phyloP scores from a whole-genome alignment of 2,329 filamentous ascomycete species.

The Neodidymelliopsis sp. region DNA sequence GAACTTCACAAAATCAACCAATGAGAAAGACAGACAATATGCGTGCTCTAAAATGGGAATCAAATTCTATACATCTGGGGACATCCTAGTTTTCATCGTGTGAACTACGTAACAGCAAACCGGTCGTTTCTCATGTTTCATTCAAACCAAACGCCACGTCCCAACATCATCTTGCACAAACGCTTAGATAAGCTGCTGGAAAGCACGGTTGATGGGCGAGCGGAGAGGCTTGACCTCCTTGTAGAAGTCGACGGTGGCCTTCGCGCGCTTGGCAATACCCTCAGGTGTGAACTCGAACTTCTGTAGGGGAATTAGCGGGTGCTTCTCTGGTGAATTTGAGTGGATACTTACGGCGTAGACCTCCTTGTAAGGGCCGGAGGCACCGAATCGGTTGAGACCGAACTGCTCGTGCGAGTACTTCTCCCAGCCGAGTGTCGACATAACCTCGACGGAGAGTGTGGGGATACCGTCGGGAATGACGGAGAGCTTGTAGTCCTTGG shows the following conservation, averaged over 20 bases:
- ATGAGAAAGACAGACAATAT: neutral
- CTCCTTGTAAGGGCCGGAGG: conserved; percentile 95
- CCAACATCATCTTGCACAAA: conserved; percentile 6
- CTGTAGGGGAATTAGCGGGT: conserved; percentile 62
- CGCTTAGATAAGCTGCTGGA: conserved; percentile 90
- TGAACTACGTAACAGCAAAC: conserved; percentile 25
- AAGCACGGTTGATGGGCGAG: conserved; percentile 95
- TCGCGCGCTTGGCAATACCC: conserved; percentile 92
- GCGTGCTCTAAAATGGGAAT: conserved; percentile 22
- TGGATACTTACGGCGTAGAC: conserved; percentile 77
- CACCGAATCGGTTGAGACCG: conserved; percentile 98
- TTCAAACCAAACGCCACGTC: conserved; percentile 12
- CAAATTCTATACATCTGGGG: conserved; percentile 32
- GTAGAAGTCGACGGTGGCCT: conserved; percentile 95
- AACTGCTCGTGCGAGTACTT: conserved; percentile 99
- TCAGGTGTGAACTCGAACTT: conserved; percentile 99
- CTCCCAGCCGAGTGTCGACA: conserved; percentile 98
- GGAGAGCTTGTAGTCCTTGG: conserved; percentile 92
- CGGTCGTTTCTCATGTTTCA: conserved; percentile 24
- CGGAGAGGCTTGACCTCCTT: conserved; percentile 88
- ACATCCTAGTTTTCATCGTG: conserved; percentile 24
- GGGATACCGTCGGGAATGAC: conserved; percentile 95
- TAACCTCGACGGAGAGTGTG: conserved; percentile 91
- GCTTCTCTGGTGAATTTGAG: conserved; percentile 37
- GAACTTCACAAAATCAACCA: no score